Evolutionary conservation across 2,329 filamentous ascomycete genomes (phyloP), one percentile per base, ranked within the genome.

Genomic region (Elsinoe fawcettii): DNA sequence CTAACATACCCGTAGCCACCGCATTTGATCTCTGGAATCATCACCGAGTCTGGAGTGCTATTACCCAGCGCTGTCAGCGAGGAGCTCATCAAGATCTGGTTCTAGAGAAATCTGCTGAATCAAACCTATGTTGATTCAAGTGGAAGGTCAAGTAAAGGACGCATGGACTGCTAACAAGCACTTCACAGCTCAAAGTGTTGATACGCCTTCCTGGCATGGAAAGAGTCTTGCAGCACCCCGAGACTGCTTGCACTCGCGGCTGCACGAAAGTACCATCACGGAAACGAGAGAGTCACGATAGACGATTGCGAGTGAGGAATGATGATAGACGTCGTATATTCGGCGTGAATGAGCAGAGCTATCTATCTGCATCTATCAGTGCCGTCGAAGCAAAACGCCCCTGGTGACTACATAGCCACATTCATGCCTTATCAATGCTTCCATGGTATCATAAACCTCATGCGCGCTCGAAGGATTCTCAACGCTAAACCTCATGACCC

Each of bases 11-110:
- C 11, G 39, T 66, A 87, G 76, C 84, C 86, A 5, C 85, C 85
- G 2, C 78, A 83, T 49, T 71, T 87, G 32, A 85, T 90, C 60
- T 83, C 83, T 8, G 85, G 84, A 27, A 81, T 90, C 63, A 86
- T 90, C 63, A 90, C 87, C 1, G 87, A 91, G 69, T 83, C 83
- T 53, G 87, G 87, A 46, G 81, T 88, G 51, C 78, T 88, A 62
- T 80, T 85, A 43, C 84, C 86, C 0, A 83, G 80, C 58, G 85
- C 85, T 23, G 85, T 88, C 32, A 84, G 83, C 58, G 84, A 87
- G 65, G 82, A 87, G 69, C 73, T 88, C 44, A 84, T 88, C 63
- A 82, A 83, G 67, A 85, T 85, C 56, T 78, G 76, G 75, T 73
- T 72, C 60, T 73, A 58, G 49, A 51, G 5, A 25, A 51, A 34